phyloP scores from a whole-genome alignment of 108 stramenopile genomes.

The Fragilariopsis cylindrus region DNA sequence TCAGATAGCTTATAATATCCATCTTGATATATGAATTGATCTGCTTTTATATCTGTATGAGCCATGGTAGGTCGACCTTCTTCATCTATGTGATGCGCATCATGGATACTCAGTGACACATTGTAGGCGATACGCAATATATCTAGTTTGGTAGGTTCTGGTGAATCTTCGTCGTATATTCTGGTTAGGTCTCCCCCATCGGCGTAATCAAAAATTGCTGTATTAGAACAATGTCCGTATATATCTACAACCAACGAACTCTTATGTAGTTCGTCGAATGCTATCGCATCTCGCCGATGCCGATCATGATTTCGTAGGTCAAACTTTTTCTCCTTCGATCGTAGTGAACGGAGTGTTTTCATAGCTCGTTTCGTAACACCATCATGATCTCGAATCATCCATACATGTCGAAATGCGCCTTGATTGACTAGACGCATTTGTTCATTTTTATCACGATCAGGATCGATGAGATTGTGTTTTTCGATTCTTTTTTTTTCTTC shows the following conservation, averaged over 20 bases:
- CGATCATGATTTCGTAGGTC: slow-evolving; percentile 71
- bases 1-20: slow-evolving; percentile 70
- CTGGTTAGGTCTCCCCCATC: slow-evolving; percentile 55
- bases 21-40: slow-evolving; percentile 56
- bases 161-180: slow-evolving; percentile 20
- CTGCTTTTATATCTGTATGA: slow-evolving; percentile 67
- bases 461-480: neutral
- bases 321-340: slow-evolving; percentile 47
- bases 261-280: slow-evolving; percentile 44
- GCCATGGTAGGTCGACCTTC: slow-evolving; percentile 56
- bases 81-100: slow-evolving; percentile 64
- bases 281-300: slow-evolving; percentile 75
- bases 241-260: slow-evolving; percentile 67
- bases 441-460: slow-evolving; percentile 2
- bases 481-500: neutral
- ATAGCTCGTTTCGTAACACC: slow-evolving; percentile 41
- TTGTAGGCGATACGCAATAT: slow-evolving; percentile 65
- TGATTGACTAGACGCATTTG: slow-evolving; percentile 31
- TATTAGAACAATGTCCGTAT: slow-evolving; percentile 65
- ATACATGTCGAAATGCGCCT: slow-evolving; percentile 53
- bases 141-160: slow-evolving; percentile 24
- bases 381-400: slow-evolving; percentile 41
- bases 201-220: slow-evolving; percentile 69
- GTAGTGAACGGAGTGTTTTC: slow-evolving; percentile 54
- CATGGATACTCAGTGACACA: slow-evolving; percentile 55